Evolutionary conservation across 2,329 filamentous ascomycete genomes (phyloP).

Genomic region (Fusarium sacchari): DNA sequence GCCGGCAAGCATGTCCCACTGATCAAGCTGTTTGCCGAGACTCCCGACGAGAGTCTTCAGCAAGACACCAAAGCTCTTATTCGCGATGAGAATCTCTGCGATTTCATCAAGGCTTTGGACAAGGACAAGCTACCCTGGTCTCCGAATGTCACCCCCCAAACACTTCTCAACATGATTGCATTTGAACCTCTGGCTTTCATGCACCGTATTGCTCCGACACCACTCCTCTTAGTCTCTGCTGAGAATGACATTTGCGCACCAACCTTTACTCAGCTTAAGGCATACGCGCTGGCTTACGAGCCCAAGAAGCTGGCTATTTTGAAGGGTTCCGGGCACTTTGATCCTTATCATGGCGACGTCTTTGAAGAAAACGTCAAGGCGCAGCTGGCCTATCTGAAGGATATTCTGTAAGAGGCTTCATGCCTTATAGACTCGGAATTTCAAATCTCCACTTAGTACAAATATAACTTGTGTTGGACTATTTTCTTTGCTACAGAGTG

Average conservation of each 20-base stretch:
- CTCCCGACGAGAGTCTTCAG: not conserved
- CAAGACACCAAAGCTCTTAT: not conserved
- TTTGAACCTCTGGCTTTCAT: not conserved
- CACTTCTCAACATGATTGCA: not conserved
- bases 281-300: not conserved
- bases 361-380: not conserved
- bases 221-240: not conserved
- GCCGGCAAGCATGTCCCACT: not conserved
- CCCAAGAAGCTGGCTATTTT: not conserved
- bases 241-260: not conserved
- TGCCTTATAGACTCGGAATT: accelerated
- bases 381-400: not conserved
- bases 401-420: not conserved
- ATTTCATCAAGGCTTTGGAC: not conserved
- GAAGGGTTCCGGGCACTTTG: not conserved
- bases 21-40: not conserved
- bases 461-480: too few relatives aligned
- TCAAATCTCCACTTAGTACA: not conserved
- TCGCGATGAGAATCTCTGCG: not conserved
- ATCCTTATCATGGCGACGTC: not conserved
- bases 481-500: too few relatives aligned
- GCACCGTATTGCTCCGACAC: not conserved
- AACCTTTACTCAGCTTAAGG: not conserved
- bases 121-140: not conserved
- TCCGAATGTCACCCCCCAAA: not conserved